A percentile compares a stretch with the other conserved stretches of the same genome.
Conservation (phyloP, 257 asterid species). For the Catharanthus roseus region DNA sequence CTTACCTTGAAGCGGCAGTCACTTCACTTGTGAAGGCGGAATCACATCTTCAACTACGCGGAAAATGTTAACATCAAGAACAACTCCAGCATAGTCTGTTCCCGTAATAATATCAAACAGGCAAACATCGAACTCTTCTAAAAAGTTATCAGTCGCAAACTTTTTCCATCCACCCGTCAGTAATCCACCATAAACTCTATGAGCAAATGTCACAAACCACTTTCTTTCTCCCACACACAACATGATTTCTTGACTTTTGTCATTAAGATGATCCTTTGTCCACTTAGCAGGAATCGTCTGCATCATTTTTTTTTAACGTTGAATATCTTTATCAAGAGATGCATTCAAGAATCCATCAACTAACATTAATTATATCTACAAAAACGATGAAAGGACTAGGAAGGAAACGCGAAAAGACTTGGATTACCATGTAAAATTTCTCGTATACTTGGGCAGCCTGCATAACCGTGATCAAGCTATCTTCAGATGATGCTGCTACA, state of each 20-base stretch:
- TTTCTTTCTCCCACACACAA: slow-evolving; percentile 16
- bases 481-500: slow-evolving; percentile 6
- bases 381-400: not conserved
- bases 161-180: slow-evolving; percentile 32
- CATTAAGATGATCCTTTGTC: slow-evolving; percentile 28
- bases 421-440: slow-evolving; percentile 33
- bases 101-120: slow-evolving; percentile 12
- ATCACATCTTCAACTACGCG: slow-evolving; percentile 23
- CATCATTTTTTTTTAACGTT: not conserved
- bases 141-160: slow-evolving; percentile 25
- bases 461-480: slow-evolving; percentile 26
- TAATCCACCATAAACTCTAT: slow-evolving; percentile 16
- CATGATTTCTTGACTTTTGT: not conserved
- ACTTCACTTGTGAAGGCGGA: slow-evolving; percentile 13
- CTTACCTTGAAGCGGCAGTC: not conserved
- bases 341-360: not conserved
- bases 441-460: slow-evolving; percentile 26
- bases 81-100: not conserved
- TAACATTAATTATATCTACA: not conserved
- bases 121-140: slow-evolving; percentile 33
- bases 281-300: slow-evolving; percentile 37
- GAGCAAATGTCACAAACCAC: slow-evolving; percentile 17
- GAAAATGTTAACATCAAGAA: slow-evolving; percentile 16
- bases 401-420: not conserved
- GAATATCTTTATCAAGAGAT: not conserved